phyloP scores from a whole-genome alignment of 31 red algal species.

The Odonthalia washingtoniensis region DNA sequence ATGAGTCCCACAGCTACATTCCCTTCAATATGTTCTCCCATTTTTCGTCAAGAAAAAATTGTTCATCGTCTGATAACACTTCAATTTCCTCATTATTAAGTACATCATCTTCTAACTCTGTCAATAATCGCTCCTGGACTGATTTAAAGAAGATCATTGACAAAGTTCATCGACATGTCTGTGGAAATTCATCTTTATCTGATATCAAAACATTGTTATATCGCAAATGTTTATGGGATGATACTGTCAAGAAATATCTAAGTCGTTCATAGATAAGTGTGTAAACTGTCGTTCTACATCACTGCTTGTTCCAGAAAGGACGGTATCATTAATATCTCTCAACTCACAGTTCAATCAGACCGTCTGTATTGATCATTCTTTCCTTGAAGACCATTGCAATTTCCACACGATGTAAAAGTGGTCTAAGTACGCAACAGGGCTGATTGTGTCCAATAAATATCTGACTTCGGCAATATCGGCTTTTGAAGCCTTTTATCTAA shows the following conservation, averaged over 20 bases:
- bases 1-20: background rate
- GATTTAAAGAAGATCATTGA: slow-evolving; percentile 35
- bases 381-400: slow-evolving; percentile 12
- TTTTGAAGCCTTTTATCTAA: background rate
- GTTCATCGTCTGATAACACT: no score
- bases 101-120: background rate
- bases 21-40: background rate
- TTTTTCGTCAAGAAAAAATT: background rate
- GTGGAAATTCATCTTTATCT: slow-evolving; percentile 25
- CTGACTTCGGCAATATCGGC: background rate
- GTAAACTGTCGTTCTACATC: background rate
- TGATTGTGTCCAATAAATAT: background rate
- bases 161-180: slow-evolving; percentile 11
- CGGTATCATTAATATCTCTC: slow-evolving; percentile 16
- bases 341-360: background rate
- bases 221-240: slow-evolving; percentile 17
- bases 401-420: slow-evolving; percentile 26
- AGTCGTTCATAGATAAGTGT: background rate
- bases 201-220: slow-evolving; percentile 11
- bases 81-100: no score
- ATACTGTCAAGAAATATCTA: background rate
- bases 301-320: background rate
- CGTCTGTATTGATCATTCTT: slow-evolving; percentile 28
- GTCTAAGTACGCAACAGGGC: slow-evolving; percentile 4
- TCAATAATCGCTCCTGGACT: background rate